Evolutionary conservation across 2,329 filamentous ascomycete species (phyloP).

Genomic region (Sclerotinia glacialis): DNA sequence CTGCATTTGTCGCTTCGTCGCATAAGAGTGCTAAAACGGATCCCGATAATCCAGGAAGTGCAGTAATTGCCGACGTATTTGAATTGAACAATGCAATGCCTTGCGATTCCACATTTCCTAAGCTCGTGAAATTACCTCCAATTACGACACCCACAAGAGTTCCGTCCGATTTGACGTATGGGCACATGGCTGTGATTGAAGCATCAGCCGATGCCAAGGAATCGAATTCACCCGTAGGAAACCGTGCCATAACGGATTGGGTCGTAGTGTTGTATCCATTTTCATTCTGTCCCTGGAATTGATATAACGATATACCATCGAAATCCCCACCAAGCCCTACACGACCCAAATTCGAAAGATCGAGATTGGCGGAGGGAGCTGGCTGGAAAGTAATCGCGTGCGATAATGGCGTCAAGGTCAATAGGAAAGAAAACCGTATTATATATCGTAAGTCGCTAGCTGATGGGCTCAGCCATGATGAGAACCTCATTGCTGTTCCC

Average conservation of each 20-base stretch:
- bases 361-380: constrained; percentile 68
- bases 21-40: constrained; percentile 81
- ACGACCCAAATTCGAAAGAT: constrained; percentile 73
- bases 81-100: constrained; percentile 81
- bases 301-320: constrained; percentile 83
- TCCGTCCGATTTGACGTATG: constrained; percentile 66
- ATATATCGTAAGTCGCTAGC: constrained; percentile 34
- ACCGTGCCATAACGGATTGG: constrained; percentile 73
- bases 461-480: constrained; percentile 37
- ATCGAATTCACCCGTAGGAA: constrained; percentile 82
- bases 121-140: constrained; percentile 92
- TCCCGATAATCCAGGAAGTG: constrained; percentile 78
- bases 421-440: constrained; percentile 45
- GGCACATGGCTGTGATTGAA: constrained; percentile 84
- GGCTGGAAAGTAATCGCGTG: constrained; percentile 57
- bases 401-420: constrained; percentile 43
- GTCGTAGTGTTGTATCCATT: constrained; percentile 64
- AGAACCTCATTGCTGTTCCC: constrained; percentile 37
- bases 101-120: constrained; percentile 71
- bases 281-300: constrained; percentile 78
- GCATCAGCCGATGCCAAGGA: constrained; percentile 75
- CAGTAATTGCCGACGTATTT: constrained; percentile 63
- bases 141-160: constrained; percentile 72
- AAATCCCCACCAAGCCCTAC: constrained; percentile 88
- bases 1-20: constrained; percentile 70